Evolutionary conservation across 768 basidiomycete genomes (phyloP).

Genomic region (Lyophyllum atratum): DNA sequence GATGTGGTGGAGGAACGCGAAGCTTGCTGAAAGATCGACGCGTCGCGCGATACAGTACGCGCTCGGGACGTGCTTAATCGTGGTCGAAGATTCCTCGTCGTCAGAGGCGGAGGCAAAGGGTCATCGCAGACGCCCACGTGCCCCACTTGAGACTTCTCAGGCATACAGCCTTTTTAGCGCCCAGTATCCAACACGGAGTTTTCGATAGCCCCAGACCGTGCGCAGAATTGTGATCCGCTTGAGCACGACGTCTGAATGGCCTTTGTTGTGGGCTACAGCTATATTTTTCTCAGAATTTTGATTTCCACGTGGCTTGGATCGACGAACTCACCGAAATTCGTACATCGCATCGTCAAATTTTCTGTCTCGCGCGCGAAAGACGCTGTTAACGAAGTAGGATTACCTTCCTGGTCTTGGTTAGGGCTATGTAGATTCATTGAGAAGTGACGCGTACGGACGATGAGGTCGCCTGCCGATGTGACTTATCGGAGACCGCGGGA

Average conservation of each 20-base stretch:
- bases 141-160: conserved; percentile 14
- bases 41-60: not conserved
- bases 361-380: not conserved
- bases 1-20: not conserved
- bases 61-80: conserved; percentile 1
- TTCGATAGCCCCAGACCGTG: not conserved
- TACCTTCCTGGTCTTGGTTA: not conserved
- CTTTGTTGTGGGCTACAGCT: not conserved
- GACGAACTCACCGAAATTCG: not conserved
- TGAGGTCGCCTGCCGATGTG: no score
- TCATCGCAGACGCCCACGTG: conserved; percentile 14
- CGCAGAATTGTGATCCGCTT: not conserved
- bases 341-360: not conserved
- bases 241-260: not conserved
- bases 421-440: no score
- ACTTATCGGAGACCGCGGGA: no score
- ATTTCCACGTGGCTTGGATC: not conserved
- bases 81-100: conserved; percentile 15
- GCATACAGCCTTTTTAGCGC: conserved; percentile 5
- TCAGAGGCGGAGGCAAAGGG: conserved; percentile 15
- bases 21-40: not conserved
- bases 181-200: conserved; percentile 5
- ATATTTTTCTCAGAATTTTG: not conserved
- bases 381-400: not conserved
- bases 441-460: no score